Evolutionary conservation across 2,329 filamentous ascomycete species (phyloP), one percentile per base, ranked within the genome.

Genomic region (Emydomyces testavorans): DNA sequence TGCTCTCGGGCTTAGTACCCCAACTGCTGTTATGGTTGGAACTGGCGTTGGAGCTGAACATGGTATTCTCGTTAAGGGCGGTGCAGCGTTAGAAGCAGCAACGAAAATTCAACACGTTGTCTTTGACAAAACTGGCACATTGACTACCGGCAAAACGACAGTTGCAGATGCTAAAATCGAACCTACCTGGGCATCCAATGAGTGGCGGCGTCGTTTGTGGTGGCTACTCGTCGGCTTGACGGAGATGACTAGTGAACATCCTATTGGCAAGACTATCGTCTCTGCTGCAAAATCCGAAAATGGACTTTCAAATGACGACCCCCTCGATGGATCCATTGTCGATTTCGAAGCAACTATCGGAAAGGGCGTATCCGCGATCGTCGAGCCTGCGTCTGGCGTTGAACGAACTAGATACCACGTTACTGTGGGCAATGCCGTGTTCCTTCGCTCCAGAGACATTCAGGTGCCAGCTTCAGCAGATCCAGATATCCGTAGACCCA

Each of bases 21-120:
- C 92, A 2, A 98, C 92, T 0, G 92, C 92, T 2, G 89, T 98
- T 62, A 96, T 98, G 92, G 92, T 98, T 24, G 92, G 92, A 36
- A 96, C 92, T n/a, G 92, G 92, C 50, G 81, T 95, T 26, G 92
- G 92, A 43, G 92, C 92, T 2, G 85, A 95, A 65, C 83, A 94
- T 57, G 92, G 92, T 20, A 98, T 98, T 57, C 73, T 98, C n/a
- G 88, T 96, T 64, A 98, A 98, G 68, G 90, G 92, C 47, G 92
- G 92, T 48, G 89, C 86, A 34, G 88, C 89, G 24, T 72, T 98
- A 2, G 90, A 98, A 69, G 87, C 79, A 0, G 79, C 77, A 0
- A 67, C 74, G 46, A 80, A 76, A 50, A 67, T 76, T 0, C 73
- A 77, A 0, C 78, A 88, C 55, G 75, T 88, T 1, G 73, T 90